Base-by-base conservation (phyloP, 1,284 basidiomycete species). In the Pseudozyma hubeiensis region DNA sequence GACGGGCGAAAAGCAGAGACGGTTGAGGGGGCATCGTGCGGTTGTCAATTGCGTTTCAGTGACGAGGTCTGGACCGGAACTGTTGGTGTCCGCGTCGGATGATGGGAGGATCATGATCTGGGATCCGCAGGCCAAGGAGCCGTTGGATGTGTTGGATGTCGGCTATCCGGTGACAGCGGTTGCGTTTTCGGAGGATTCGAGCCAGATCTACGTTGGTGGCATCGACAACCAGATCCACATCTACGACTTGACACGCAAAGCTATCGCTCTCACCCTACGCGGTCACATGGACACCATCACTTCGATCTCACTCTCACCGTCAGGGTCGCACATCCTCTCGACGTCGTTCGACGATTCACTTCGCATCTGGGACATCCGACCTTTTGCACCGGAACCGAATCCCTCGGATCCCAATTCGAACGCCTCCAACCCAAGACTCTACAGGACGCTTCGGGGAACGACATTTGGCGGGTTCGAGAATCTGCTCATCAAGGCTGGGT, bases 281-380 rank as follows among this genome's bases (percentile, higher is more conserved):
- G 79, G 77, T 0, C 80, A 84, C 40, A 68, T 75, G 34, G 75
- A 83, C 33, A 81, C 81, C 13, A 71, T 83, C 49, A 70, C 78
- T 0, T 81, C 75, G 10, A 60, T 82, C 35, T 34, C 75, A 0
- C 76, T 84, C 14, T 79, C 77, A 0, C 82, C 77, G 1, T 76
- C 79, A 1, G 84, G 83, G n/a, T 82, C 81, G 16, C 76, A 81
- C 50, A 67, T 85, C 10, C 60, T 84, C 11, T 77, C 79, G 5
- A 75, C 77, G 7, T 63, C 70, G 3, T 73, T 82, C 37, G 84
- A 85, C 58, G 80, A 82, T 52, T 79, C 80, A 0, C 46, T 82
- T 0, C 62, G 81, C 9, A 77, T 85, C 29, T 85, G 84, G 84
- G 84, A 85, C 44, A 80, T 85, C 5, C 66, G 81, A n/a, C 84